These are phyloP conservation scores for Sicyos edulis DNA, from an alignment of 306 rosid genomes.

Conservation along the genomic window DNA sequence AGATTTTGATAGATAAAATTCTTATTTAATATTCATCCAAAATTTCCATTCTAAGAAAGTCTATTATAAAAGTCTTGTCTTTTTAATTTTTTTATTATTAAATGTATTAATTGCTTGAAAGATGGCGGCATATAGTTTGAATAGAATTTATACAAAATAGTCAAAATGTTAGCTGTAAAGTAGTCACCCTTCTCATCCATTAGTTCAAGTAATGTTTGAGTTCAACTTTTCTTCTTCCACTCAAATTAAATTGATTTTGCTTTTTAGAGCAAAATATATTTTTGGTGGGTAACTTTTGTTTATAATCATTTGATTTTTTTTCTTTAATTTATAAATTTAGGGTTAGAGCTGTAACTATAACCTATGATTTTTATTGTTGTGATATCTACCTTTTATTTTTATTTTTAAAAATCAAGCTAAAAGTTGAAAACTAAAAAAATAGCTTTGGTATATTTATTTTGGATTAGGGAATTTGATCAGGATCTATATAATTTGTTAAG, in stretches of 20 bases:
- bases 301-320: no score
- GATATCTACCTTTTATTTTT: no score
- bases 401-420: no score
- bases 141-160: neutral
- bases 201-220: neutral
- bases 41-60: neutral
- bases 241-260: neutral
- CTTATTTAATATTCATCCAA: neutral
- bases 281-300: no score
- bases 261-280: no score
- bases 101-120: neutral
- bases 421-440: no score
- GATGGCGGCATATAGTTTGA: neutral
- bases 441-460: no score
- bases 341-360: no score
- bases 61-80: neutral
- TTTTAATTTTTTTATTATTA: neutral
- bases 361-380: no score
- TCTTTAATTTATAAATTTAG: no score
- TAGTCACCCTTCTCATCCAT: neutral
- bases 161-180: conserved; percentile 17
- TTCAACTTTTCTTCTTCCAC: conserved; percentile 9
- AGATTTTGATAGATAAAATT: neutral
- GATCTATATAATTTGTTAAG: no score
- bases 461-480: no score